Base-by-base conservation (phyloP, 2,329 filamentous ascomycete species). In the Penicillium palitans region DNA sequence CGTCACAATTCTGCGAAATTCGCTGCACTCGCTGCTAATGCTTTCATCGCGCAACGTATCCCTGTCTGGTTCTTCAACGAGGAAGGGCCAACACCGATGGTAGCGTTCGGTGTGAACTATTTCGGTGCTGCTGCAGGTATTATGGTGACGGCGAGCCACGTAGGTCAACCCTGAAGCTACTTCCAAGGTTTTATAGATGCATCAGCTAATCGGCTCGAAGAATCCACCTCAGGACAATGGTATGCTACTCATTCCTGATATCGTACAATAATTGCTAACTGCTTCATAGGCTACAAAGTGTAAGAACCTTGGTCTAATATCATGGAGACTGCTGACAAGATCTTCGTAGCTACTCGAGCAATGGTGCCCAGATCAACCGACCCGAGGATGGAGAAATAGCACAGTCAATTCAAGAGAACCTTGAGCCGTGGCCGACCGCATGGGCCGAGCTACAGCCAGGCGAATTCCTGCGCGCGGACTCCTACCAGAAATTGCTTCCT, bases 131-230 rank as follows among this genome's bases (percentile, higher is more conserved):
- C 78, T 4, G 85, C 83, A 44, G 86, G 86, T 21, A 77, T 88
- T 31, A 88, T 88, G 85, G 80, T 88, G 39, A 88, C 86, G 15
- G 86, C 86, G 33, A 87, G 84, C 66, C 85, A 87, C 71, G 76
- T 78, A 73, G 59, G 74, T 68, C 40, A 48, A 44, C 52, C 29
- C 25, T 17, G 6, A 50, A 15, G 21, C 19, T 13, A 21, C n/a
- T 9, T 31, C 27, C 27, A 27, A 27, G 27, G 27, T 9, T 29
- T 44, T 42, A 35, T 37, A 35, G 13, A 45, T 24, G 5, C 52
- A 49, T 57, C 62, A 53, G 66, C 50, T 17, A 55, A 37, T 40
- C 42, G n/a, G 19, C 24, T 10, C 25, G 50, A 55, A 77, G 75
- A 88, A 88, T 64, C 85, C 85, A 15, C 81, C 84, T 46, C 77